Percentiles rank a stretch among this genome's conserved stretches.
These are phyloP conservation scores for Yamadazyma kitorensis DNA, from an alignment of 805 yeast genomes.

Conservation along the genomic window DNA sequence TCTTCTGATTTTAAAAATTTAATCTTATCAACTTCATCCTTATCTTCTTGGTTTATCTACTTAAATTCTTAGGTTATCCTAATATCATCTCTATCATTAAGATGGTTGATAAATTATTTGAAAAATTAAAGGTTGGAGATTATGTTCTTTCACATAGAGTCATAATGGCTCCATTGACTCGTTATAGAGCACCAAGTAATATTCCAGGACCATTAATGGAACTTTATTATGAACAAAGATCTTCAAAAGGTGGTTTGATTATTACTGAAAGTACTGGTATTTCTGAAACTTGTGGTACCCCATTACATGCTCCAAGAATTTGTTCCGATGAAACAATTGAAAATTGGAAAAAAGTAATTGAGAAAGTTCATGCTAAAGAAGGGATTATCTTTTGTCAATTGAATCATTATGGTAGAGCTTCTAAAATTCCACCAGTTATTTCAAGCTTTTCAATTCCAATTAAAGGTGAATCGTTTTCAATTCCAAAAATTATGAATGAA, in stretches of 20 bases:
- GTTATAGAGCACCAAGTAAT: slow-evolving; percentile 11
- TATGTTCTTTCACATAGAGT: slow-evolving; percentile 8
- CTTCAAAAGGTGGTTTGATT: slow-evolving; percentile 30
- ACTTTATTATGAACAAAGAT: slow-evolving; percentile 29
- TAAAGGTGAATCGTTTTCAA: not conserved
- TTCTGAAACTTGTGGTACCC: slow-evolving; percentile 36
- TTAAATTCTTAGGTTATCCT: too few species aligned
- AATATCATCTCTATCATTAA: too few species aligned
- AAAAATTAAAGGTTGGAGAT: slow-evolving; percentile 8
- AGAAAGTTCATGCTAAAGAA: slow-evolving; percentile 42
- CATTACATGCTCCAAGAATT: slow-evolving; percentile 46
- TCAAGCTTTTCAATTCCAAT: slow-evolving; percentile 5
- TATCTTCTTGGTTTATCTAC: too few species aligned
- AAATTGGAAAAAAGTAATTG: slow-evolving; percentile 47
- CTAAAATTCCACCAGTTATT: slow-evolving; percentile 14
- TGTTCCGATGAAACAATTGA: slow-evolving; percentile 45
- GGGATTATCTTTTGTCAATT: slow-evolving; percentile 48
- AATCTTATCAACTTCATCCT: too few species aligned
- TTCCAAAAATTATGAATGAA: slow-evolving; percentile 8
- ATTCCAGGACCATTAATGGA: slow-evolving; percentile 13
- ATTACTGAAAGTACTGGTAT: slow-evolving; percentile 33
- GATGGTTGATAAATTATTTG: too few species aligned
- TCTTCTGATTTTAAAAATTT: too few species aligned
- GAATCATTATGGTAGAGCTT: slow-evolving; percentile 50
- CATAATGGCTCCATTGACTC: slow-evolving; percentile 13